Evolutionary conservation across 2,329 filamentous ascomycete species (phyloP), one percentile per base, ranked within the genome.

Genomic region (Ceratocystis albifundus): DNA sequence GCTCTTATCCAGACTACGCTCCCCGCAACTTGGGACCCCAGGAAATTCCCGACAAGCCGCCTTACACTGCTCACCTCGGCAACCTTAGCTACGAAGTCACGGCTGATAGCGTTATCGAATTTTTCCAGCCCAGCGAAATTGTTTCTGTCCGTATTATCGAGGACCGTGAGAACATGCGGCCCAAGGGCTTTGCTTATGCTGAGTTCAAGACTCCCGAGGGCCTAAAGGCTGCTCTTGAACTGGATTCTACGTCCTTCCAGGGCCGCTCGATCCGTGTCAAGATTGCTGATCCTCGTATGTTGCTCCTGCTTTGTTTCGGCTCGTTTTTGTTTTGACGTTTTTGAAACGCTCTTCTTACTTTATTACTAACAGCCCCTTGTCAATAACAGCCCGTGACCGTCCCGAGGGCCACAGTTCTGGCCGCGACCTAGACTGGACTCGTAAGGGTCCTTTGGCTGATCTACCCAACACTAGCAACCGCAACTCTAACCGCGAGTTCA

Each of bases 161-260:
- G 79, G 95, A 99, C 77, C 94, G 93, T 74, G 82, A 96, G 75
- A 88, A 94, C 74, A 86, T 88, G 76, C 91, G 92, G 74, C 94
- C 94, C 70, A 99, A 99, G 81, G 94, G 94, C 62, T 99, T 99
- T 73, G 94, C 93, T 69, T 99, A 99, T 75, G 93, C 96, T 70
- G 94, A 99, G 76, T 99, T 99, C 73, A 85, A 82, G 70, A 87
- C 85, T 64, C 79, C 94, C 57, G 93, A 97, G 62, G 93, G 93
- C 68, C 80, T 99, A 73, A 95, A 96, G 80, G 88, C 91, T 77
- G 94, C 94, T 66, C 83, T 99, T 70, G 84, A 86, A 68, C 83
- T 94, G 69, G 92, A 92, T 73, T 89, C 90, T 72, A 81, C 85
- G 69, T 86, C 84, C 68, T 92, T 97, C 76, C 88, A 95, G 75